Percentiles rank a stretch among this genome's conserved stretches.
Conservation (phyloP, 2,329 filamentous ascomycete species). For the Rhynchosporium secalis region DNA sequence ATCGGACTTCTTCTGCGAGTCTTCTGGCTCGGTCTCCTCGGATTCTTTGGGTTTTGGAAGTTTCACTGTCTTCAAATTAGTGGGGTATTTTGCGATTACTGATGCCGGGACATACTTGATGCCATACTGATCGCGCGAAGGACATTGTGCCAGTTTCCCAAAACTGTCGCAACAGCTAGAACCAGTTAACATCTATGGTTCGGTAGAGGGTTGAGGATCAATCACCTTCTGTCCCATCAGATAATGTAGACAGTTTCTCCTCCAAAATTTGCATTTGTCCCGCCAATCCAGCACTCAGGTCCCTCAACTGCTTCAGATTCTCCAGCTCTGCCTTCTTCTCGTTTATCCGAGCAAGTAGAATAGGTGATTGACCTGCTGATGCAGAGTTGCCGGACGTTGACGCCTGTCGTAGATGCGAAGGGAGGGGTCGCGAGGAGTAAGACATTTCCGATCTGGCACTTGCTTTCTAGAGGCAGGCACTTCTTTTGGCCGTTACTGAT, state of each 20-base stretch:
- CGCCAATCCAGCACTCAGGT: constrained; percentile 76
- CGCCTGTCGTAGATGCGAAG: constrained; percentile 67
- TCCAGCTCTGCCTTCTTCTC: constrained; percentile 86
- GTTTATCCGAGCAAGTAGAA: constrained; percentile 72
- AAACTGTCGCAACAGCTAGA: constrained; percentile 76
- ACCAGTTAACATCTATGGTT: not conserved
- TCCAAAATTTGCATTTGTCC: constrained; percentile 81
- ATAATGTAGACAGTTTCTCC: constrained; percentile 73
- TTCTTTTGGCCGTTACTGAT: too few relatives aligned
- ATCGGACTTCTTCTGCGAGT: constrained; percentile 43
- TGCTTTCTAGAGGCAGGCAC: not conserved
- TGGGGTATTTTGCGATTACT: constrained; percentile 6
- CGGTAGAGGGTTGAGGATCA: not conserved
- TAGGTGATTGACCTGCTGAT: constrained; percentile 63
- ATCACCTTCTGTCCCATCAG: constrained; percentile 77
- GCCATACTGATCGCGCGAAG: constrained; percentile 84
- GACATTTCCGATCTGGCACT: constrained; percentile 48
- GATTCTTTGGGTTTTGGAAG: constrained; percentile 59
- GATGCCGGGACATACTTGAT: constrained; percentile 59
- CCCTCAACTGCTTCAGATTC: constrained; percentile 73
- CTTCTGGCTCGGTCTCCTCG: constrained; percentile 44
- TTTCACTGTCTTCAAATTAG: constrained; percentile 55
- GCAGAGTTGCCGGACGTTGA: constrained; percentile 52
- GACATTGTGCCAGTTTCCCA: constrained; percentile 87
- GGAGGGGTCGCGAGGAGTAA: constrained; percentile 56